Base-by-base conservation (phyloP, 2,329 filamentous ascomycete species). In the Ophiostoma sp. region DNA sequence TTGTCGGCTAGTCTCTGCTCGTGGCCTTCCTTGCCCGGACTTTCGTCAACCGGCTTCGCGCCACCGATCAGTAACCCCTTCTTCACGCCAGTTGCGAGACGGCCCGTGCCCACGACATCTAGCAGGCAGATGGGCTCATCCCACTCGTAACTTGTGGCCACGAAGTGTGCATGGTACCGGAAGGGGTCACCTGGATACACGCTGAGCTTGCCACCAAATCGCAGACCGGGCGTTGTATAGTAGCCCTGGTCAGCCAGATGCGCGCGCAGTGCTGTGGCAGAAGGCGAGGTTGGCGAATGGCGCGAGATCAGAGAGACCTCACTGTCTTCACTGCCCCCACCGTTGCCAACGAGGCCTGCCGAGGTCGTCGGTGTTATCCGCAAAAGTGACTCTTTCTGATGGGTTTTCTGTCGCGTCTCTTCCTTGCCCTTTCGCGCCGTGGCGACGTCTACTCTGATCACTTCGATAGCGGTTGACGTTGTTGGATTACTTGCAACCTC, bases 171-270 rank as follows among this genome's bases (percentile, higher is more conserved):
- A 78, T 99, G 95, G 77, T 96, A 99, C 11, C 95, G 89, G 66
- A 99, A 82, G 0, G 95, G 93, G 76, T 99, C 95, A 63, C 95
- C 95, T 0, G 95, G 95, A 74, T 99, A 99, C 5, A 96, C 92
- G 73, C 93, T 92, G 78, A 96, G 97, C 75, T 95, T 88, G 74
- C 93, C 96, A 40, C 95, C 95, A 75, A 99, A 99, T 40, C 95
- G 91, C 66, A 99, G 83, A 8, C 95, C 95, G 1, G 95, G 95
- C 67, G 93, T 93, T 75, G 95, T 87, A 79, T 90, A 98, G 79
- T 94, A 97, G 65, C 90, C 91, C 18, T 85, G 82, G 7, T 84
- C 82, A 75, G 97, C 91, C 40, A 99, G 81, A 76, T 95, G 89
- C 47, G 86, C 87, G 78, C 92, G 97, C 36, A 98, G 81, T 2